A percentile compares a stretch with the other conserved stretches of the same genome.
Evolutionary conservation across 331 rosid genomes (phyloP).

Genomic region (Telfairia occidentalis): DNA sequence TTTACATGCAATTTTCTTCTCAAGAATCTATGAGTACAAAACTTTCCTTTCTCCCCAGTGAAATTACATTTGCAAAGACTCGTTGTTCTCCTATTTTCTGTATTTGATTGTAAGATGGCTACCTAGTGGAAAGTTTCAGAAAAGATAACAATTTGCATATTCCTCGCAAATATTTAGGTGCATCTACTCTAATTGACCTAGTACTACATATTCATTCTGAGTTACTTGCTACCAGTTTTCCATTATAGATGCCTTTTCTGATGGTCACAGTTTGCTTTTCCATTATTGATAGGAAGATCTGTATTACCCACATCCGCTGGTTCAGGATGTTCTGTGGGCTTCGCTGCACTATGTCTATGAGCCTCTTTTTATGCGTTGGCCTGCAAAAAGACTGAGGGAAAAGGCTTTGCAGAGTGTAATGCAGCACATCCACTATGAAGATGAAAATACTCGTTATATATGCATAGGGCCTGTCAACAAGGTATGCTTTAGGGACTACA

Average conservation of each 20-base stretch:
- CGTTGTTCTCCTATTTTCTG: background rate
- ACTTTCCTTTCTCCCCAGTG: background rate
- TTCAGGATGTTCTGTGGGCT: slow-evolving; percentile 30
- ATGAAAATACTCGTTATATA: slow-evolving; percentile 30
- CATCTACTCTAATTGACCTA: background rate
- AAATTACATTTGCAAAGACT: background rate
- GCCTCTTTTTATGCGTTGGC: slow-evolving; percentile 27
- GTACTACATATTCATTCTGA: background rate
- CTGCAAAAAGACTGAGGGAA: slow-evolving; percentile 26
- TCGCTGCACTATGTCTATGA: slow-evolving; percentile 25
- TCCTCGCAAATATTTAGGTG: background rate
- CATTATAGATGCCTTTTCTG: background rate
- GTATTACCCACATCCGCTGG: slow-evolving; percentile 28
- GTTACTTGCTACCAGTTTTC: background rate
- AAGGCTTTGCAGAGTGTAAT: slow-evolving; percentile 23
- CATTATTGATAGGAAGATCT: slow-evolving; percentile 23
- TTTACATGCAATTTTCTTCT: background rate
- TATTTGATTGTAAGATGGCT: background rate
- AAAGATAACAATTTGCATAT: background rate
- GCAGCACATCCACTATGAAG: slow-evolving; percentile 37
- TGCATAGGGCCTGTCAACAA: slow-evolving; percentile 34
- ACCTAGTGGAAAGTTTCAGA: background rate
- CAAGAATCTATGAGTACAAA: background rate
- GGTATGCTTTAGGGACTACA: slow-evolving; percentile 7
- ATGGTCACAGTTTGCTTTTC: slow-evolving; percentile 2